Conservation (phyloP, 2,329 filamentous ascomycete genomes). For the Dactylonectria estremocensis region DNA sequence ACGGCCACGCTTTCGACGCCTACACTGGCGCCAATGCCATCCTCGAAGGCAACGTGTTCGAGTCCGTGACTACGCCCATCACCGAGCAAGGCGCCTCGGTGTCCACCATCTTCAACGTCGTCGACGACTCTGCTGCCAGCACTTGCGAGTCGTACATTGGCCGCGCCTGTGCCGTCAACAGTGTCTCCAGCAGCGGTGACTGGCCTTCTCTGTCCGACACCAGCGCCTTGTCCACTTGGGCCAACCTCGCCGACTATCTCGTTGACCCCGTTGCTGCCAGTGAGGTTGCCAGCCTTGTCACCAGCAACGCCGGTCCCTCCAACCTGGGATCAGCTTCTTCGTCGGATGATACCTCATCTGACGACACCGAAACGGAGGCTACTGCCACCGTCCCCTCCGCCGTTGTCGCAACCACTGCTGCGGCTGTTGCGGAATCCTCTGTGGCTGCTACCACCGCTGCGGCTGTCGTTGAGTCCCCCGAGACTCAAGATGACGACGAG, state of each 20-base stretch:
- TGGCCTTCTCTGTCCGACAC: conserved; percentile 40
- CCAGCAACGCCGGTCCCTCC: conserved; percentile 42
- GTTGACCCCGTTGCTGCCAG: conserved; percentile 46
- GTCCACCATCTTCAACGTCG: conserved; percentile 37
- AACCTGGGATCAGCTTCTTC: conserved; percentile 39
- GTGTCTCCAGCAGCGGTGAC: conserved; percentile 42
- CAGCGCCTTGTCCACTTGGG: conserved; percentile 36
- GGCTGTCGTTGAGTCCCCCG: conserved; percentile 6
- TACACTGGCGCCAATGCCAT: conserved; percentile 53
- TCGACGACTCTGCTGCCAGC: conserved; percentile 35
- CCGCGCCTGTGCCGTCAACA: conserved; percentile 44
- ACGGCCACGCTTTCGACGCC: conserved; percentile 66
- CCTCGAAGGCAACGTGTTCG: conserved; percentile 49
- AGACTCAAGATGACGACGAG: neutral
- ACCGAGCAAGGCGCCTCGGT: conserved; percentile 47
- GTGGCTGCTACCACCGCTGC: conserved; percentile 2
- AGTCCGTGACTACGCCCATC: conserved; percentile 51
- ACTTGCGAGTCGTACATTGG: conserved; percentile 41
- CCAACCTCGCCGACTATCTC: conserved; percentile 39
- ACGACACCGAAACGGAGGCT: neutral
- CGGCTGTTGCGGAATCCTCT: neutral
- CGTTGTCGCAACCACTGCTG: neutral
- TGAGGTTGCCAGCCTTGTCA: conserved; percentile 45
- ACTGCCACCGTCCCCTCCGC: neutral
- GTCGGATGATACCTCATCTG: neutral